Conservation (phyloP, 2,329 filamentous ascomycete genomes). For the Plectosphaerella cucumerina region DNA sequence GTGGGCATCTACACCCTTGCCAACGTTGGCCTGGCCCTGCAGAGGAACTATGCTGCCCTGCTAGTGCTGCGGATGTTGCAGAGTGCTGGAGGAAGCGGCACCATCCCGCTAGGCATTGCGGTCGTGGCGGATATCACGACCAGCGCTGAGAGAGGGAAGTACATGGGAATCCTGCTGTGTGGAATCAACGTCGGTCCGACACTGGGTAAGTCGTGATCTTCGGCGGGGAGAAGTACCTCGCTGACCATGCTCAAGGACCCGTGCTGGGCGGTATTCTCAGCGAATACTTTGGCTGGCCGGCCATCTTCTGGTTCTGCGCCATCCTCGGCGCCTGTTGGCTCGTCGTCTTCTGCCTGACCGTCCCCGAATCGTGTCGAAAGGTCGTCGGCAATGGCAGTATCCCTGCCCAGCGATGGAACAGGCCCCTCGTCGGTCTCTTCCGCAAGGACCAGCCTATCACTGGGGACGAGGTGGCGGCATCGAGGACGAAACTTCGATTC, state of each 20-base stretch:
- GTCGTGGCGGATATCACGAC: conserved; percentile 70
- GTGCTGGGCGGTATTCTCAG: conserved; percentile 61
- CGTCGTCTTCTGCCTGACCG: conserved; percentile 47
- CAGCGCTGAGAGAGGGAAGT: conserved; percentile 65
- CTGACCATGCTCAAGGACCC: conserved; percentile 33
- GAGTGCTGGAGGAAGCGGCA: conserved; percentile 61
- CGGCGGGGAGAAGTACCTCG: neutral
- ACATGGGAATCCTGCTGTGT: conserved; percentile 63
- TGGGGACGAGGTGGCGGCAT: conserved; percentile 18
- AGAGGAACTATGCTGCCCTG: conserved; percentile 53
- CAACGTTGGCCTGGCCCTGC: conserved; percentile 56
- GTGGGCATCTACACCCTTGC: conserved; percentile 54
- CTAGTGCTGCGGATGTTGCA: conserved; percentile 60
- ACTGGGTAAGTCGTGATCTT: conserved; percentile 16
- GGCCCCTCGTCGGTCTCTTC: conserved; percentile 48
- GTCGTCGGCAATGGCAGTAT: conserved; percentile 62
- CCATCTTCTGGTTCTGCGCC: conserved; percentile 66
- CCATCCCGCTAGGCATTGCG: conserved; percentile 66
- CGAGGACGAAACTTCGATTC: conserved; percentile 39
- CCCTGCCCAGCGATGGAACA: conserved; percentile 53
- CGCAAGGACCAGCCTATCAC: conserved; percentile 23
- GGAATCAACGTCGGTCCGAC: conserved; percentile 53
- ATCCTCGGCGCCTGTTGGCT: conserved; percentile 49
- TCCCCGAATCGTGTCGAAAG: conserved; percentile 56
- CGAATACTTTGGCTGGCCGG: conserved; percentile 62